A percentile compares a stretch with the other conserved stretches of the same genome.
Conservation (phyloP, 2,329 filamentous ascomycete genomes). For the Paraphoma chrysanthemicola region DNA sequence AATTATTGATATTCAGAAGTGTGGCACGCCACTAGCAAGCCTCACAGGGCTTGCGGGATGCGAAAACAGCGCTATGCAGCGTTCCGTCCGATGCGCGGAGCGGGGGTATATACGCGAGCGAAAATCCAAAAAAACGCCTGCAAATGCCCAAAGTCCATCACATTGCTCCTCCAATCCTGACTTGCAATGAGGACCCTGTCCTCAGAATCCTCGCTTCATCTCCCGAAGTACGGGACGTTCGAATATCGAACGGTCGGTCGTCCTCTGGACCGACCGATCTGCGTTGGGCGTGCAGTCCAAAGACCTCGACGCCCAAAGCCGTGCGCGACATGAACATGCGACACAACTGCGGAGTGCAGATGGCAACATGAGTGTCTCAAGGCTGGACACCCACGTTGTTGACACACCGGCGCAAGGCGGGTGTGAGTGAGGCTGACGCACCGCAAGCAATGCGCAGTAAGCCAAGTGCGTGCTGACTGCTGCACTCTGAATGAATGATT, state of each 20-base stretch:
- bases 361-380: slow-evolving; percentile 1
- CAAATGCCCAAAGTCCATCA: slow-evolving; percentile 22
- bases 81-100: slow-evolving; percentile 25
- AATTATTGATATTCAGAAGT: slow-evolving; percentile 22
- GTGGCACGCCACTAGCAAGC: slow-evolving; percentile 33
- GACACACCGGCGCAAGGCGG: background rate
- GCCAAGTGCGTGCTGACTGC: background rate
- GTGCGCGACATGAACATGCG: slow-evolving; percentile 2
- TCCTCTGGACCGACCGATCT: background rate
- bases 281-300: slow-evolving; percentile 10
- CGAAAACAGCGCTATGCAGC: slow-evolving; percentile 29
- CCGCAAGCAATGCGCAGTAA: background rate
- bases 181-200: slow-evolving; percentile 5
- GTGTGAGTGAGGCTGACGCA: slow-evolving; percentile 6
- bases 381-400: background rate
- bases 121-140: slow-evolving; percentile 16
- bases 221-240: background rate
- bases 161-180: slow-evolving; percentile 23
- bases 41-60: slow-evolving; percentile 30
- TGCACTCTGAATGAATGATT: background rate
- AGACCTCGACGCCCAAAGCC: slow-evolving; percentile 2
- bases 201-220: background rate
- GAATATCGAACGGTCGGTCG: background rate
- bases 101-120: slow-evolving; percentile 30
- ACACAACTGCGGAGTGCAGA: background rate